A percentile compares a stretch with the other conserved stretches of the same genome.
Conservation (phyloP, 2,329 filamentous ascomycete genomes). For the Colletotrichum scovillei region DNA sequence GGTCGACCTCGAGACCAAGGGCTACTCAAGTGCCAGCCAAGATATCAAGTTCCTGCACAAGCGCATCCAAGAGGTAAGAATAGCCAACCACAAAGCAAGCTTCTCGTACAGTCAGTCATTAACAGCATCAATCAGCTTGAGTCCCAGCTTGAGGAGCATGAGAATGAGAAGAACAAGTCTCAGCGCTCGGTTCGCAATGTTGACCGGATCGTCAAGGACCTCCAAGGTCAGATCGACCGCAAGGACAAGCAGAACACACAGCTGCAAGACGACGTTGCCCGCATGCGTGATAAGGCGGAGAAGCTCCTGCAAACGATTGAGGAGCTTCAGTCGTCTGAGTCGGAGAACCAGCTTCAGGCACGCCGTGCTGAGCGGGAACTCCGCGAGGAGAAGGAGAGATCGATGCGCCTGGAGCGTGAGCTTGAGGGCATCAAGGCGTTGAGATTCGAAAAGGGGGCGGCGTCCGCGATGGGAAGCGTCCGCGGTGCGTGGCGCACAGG, state of each 20-base stretch:
- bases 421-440: constrained; percentile 86
- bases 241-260: constrained; percentile 88
- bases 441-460: constrained; percentile 69
- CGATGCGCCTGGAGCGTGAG: constrained; percentile 85
- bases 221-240: constrained; percentile 91
- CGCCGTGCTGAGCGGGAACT: constrained; percentile 91
- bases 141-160: constrained; percentile 84
- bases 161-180: constrained; percentile 81
- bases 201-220: constrained; percentile 92
- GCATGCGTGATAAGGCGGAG: constrained; percentile 90
- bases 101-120: constrained; percentile 37
- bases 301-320: constrained; percentile 92
- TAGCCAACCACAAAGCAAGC: background rate
- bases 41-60: constrained; percentile 96
- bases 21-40: constrained; percentile 92
- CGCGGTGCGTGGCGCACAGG: constrained; percentile 46
- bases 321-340: constrained; percentile 90
- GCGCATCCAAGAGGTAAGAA: constrained; percentile 91
- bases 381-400: constrained; percentile 87
- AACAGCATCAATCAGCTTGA: constrained; percentile 74
- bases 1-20: constrained; percentile 96
- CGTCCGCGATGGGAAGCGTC: constrained; percentile 46
- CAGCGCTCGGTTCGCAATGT: constrained; percentile 91
- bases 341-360: constrained; percentile 80
- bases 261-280: constrained; percentile 83